A percentile compares a stretch with the other conserved stretches of the same genome.
Evolutionary conservation across 345 rosid genomes (phyloP).

Genomic region (Sapria himalayana): DNA sequence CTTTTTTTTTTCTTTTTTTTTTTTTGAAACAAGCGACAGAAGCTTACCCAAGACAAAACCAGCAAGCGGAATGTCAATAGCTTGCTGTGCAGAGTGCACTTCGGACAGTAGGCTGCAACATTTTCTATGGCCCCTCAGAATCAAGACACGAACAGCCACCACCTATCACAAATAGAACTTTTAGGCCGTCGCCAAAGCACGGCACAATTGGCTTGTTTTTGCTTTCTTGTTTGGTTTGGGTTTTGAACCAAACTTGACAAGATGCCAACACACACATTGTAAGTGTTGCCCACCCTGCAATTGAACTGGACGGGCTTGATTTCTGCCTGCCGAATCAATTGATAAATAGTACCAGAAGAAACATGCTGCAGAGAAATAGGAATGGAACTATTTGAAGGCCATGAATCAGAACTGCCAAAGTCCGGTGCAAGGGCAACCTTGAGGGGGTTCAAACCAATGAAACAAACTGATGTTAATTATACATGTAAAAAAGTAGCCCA

Average conservation of each 20-base stretch:
- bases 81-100: constrained; percentile 10
- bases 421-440: constrained; percentile 14
- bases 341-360: constrained; percentile 25
- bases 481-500: too few relatives aligned
- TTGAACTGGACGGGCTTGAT: constrained; percentile 18
- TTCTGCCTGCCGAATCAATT: constrained; percentile 13
- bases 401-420: constrained; percentile 6
- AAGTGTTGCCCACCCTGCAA: constrained; percentile 66
- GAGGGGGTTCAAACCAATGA: constrained; percentile 29
- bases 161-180: constrained; percentile 46
- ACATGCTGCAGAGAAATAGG: constrained; percentile 8
- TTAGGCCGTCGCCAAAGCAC: too few relatives aligned
- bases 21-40: constrained; percentile 2
- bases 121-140: constrained; percentile 17
- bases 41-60: constrained; percentile 62
- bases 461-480: constrained; percentile 40
- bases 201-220: too few relatives aligned
- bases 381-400: constrained; percentile 7
- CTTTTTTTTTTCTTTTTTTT: too few relatives aligned
- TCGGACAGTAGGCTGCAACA: constrained; percentile 10
- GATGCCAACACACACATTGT: too few relatives aligned
- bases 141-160: constrained; percentile 26
- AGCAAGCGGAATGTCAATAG: constrained; percentile 48
- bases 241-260: too few relatives aligned
- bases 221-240: too few relatives aligned